These are phyloP conservation scores for Lathyrus aphaca DNA, from an alignment of 306 rosid species.

Conservation along the genomic window DNA sequence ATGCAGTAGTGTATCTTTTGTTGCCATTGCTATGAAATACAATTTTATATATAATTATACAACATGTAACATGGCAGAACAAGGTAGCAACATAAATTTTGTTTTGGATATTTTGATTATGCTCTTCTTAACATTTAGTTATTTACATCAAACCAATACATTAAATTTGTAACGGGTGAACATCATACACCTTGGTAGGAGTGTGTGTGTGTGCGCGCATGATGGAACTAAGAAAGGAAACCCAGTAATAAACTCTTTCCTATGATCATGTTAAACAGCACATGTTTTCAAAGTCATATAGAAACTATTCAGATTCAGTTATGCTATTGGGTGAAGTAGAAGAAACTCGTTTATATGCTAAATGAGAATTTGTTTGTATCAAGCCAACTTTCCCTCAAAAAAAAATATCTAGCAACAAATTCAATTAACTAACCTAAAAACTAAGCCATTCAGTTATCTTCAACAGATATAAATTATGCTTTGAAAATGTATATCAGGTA, in stretches of 20 bases:
- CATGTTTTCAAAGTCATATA: background rate
- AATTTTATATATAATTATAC: constrained; percentile 12
- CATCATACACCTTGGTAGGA: constrained; percentile 13
- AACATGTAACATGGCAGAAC: constrained; percentile 4
- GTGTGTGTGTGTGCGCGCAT: background rate
- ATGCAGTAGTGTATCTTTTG: constrained; percentile 17
- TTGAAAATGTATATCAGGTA: background rate
- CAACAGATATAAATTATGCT: background rate
- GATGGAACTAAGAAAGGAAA: constrained; percentile 4
- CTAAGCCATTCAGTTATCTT: constrained; percentile 5
- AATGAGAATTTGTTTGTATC: background rate
- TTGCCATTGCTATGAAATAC: background rate
- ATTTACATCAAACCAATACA: constrained; percentile 12
- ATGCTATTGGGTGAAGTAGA: background rate
- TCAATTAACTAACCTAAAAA: background rate
- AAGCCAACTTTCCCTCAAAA: background rate
- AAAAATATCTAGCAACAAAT: background rate
- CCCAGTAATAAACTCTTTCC: background rate
- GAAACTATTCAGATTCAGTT: background rate
- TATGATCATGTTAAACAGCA: constrained; percentile 1
- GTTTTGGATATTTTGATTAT: constrained; percentile 1
- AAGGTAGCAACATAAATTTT: constrained; percentile 4
- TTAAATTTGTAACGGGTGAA: background rate
- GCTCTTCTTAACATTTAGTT: constrained; percentile 5
- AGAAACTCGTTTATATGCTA: background rate